A percentile compares a stretch with the other conserved stretches of the same genome.
phyloP scores from a whole-genome alignment of 495 filamentous ascomycete species.

The Neurospora hispaniola region DNA sequence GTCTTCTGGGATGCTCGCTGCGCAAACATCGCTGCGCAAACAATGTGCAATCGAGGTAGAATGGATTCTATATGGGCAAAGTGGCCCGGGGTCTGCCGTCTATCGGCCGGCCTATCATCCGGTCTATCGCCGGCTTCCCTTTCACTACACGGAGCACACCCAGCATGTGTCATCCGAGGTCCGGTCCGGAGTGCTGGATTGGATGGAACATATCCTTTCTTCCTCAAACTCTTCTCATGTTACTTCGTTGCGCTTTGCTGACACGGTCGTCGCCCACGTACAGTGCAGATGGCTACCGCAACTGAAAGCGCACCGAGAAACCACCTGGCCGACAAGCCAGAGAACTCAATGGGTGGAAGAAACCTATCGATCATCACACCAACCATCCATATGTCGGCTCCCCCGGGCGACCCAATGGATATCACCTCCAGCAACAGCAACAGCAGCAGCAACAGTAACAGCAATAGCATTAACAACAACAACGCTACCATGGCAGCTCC shows the following conservation, averaged over 20 bases:
- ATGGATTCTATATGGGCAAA: background rate
- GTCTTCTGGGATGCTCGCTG: background rate
- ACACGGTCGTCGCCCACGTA: slow-evolving; percentile 10
- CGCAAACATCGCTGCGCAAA: background rate
- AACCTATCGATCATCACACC: slow-evolving; percentile 40
- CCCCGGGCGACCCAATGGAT: slow-evolving; percentile 42
- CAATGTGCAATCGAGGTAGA: background rate
- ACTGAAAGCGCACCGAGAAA: slow-evolving; percentile 38
- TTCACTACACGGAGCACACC: background rate
- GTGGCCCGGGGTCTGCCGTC: background rate
- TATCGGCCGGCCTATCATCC: background rate
- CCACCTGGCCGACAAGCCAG: slow-evolving; percentile 25
- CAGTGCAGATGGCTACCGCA: slow-evolving; percentile 39
- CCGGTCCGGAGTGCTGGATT: background rate
- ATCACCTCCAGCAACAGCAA: slow-evolving; percentile 31
- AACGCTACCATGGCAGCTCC: slow-evolving; percentile 2
- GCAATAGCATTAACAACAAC: background rate
- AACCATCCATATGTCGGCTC: slow-evolving; percentile 39
- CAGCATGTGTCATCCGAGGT: background rate
- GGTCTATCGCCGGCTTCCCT: background rate
- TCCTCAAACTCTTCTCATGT: background rate
- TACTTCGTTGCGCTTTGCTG: slow-evolving; percentile 10
- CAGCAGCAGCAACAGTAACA: background rate
- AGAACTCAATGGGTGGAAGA: slow-evolving; percentile 33
- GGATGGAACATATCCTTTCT: background rate